phyloP scores from a whole-genome alignment of 257 asterid genomes.

The Solanum medicagineum region DNA sequence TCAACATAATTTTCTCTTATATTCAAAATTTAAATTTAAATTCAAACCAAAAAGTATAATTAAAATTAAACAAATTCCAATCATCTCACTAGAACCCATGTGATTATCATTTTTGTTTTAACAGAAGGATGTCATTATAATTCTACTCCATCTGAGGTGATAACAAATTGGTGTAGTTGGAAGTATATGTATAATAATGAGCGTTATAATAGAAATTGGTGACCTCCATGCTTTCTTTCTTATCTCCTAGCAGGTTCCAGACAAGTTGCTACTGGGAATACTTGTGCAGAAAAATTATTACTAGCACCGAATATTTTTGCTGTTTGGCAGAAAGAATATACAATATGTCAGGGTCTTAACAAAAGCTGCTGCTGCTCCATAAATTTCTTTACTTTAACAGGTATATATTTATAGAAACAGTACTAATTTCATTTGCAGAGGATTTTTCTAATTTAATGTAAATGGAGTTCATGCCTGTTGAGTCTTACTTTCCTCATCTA shows the following conservation, averaged over 20 bases:
- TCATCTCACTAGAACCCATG: rapidly evolving
- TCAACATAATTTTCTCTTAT: too few species aligned
- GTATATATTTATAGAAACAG: neutral
- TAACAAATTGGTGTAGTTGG: neutral
- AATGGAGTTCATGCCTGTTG: neutral
- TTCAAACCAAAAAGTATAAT: too few species aligned
- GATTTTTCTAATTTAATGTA: neutral
- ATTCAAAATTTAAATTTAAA: too few species aligned
- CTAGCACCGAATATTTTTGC: neutral
- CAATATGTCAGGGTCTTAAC: neutral
- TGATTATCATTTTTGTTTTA: neutral
- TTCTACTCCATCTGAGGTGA: neutral
- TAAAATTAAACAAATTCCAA: neutral
- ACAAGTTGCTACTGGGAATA: neutral
- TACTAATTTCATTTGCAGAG: neutral
- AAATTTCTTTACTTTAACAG: neutral
- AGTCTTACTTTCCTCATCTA: neutral
- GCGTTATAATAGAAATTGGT: neutral
- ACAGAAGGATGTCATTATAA: neutral
- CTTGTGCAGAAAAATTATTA: neutral
- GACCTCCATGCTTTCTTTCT: neutral
- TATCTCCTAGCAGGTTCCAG: neutral
- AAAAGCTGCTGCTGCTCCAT: neutral
- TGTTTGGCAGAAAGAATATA: neutral
- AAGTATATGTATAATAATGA: neutral